Conservation (phyloP, 2,329 filamentous ascomycete species). For the Sporothrix inflata region DNA sequence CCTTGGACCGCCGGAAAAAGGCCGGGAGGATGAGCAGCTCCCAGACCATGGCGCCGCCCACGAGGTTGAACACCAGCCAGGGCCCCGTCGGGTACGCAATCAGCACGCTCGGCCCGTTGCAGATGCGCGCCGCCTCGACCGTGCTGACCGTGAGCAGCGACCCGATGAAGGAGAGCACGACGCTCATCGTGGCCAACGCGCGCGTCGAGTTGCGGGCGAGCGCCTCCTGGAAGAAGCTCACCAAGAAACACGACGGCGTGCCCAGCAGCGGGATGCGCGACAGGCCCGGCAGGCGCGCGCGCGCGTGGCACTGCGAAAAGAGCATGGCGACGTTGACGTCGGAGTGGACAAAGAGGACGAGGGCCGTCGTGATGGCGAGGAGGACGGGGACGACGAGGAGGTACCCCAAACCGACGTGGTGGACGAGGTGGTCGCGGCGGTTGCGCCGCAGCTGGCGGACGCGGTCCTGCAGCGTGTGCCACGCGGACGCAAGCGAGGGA, state of each 20-base stretch:
- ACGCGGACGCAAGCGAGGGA: constrained; percentile 3
- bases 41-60: constrained; percentile 56
- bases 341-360: constrained; percentile 50
- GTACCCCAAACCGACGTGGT: constrained; percentile 47
- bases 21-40: constrained; percentile 55
- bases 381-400: constrained; percentile 55
- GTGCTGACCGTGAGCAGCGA: constrained; percentile 53
- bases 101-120: constrained; percentile 41
- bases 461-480: background rate
- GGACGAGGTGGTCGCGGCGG: constrained; percentile 23
- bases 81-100: constrained; percentile 43
- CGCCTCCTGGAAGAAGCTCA: constrained; percentile 54
- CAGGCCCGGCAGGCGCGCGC: constrained; percentile 49
- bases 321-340: constrained; percentile 57
- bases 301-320: constrained; percentile 58
- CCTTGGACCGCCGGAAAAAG: constrained; percentile 50
- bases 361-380: constrained; percentile 48
- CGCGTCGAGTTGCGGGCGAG: constrained; percentile 46
- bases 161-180: constrained; percentile 50
- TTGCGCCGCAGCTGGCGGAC: constrained; percentile 1
- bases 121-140: constrained; percentile 54
- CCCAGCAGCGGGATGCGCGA: constrained; percentile 52
- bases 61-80: constrained; percentile 54
- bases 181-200: constrained; percentile 47
- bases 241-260: constrained; percentile 53